Evolutionary conservation across 1,284 basidiomycete genomes (phyloP), one percentile per base, ranked within the genome.

Genomic region (Leucoagaricus sp.): DNA sequence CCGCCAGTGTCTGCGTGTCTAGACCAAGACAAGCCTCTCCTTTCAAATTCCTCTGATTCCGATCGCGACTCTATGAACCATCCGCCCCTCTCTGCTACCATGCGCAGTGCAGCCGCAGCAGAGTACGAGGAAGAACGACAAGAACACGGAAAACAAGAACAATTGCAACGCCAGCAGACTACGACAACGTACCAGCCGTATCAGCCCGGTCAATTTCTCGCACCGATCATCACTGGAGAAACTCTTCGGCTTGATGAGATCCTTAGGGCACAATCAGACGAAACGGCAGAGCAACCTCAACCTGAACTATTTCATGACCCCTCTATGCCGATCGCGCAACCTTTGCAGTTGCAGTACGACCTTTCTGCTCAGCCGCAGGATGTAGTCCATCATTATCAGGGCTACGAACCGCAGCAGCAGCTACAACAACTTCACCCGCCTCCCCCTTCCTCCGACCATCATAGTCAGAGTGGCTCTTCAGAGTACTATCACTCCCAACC

Each of bases 141-240:
- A 50, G 26, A n/a, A 34, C 49, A 28, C 21, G 53, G 29, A 29
- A 47, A 57, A 23, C 40, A 34, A 29, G 48, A 57, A 23, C 40
- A 34, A 21, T 31, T 33, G 25, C 41, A 51, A 21, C 55, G 8
- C 8, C 26, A 28, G 15, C 15, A 63, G 45, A 47, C 63, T 15
- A 55, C 57, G 10, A 58, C 63, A n/a, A 62, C 65, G 57, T 78
- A 76, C 57, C 64, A 54, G 21, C 75, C 72, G 41, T 82, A 82
- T 58, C 73, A 78, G 55, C 79, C 77, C 41, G 78, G 79, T 5
- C 78, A 80, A 63, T 73, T 71, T 56, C 69, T 81, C 10, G 76
- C 71, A 29, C 78, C 80, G 0, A 81, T 82, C 19, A 69, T 76
- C 25, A 81, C 79, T 12, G 79, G 79, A 36, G 79, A 81, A 64